Conservation (phyloP, 768 basidiomycete genomes). For the Chlorophyllum brunneum region DNA sequence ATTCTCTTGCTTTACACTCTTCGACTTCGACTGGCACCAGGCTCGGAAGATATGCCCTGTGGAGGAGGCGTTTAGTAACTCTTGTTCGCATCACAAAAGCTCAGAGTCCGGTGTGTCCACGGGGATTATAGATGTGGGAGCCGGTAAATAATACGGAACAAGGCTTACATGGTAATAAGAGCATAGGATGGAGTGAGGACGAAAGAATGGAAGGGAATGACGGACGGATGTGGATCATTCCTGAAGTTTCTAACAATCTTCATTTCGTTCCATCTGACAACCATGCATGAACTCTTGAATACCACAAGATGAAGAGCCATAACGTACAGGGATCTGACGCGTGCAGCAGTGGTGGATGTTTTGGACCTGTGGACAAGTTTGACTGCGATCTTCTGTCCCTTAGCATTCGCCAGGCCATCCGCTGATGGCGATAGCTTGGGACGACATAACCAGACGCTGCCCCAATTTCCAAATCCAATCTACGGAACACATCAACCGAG, state of each 20-base stretch:
- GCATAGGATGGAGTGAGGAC: slow-evolving; percentile 90
- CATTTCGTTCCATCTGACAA: slow-evolving; percentile 91
- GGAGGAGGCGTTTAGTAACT: slow-evolving; percentile 8
- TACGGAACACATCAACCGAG: slow-evolving; percentile 24
- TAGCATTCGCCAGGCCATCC: slow-evolving; percentile 32
- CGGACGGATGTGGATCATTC: slow-evolving; percentile 83
- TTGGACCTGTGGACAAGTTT: slow-evolving; percentile 92
- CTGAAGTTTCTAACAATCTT: slow-evolving; percentile 87
- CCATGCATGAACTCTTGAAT: too few relatives aligned
- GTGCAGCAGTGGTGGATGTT: slow-evolving; percentile 80
- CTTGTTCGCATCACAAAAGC: too few relatives aligned
- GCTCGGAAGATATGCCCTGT: slow-evolving; percentile 82
- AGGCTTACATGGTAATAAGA: slow-evolving; percentile 83
- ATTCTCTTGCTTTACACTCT: slow-evolving; percentile 70
- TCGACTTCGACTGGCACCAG: slow-evolving; percentile 87
- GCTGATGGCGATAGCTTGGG: slow-evolving; percentile 46
- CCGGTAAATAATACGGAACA: not conserved
- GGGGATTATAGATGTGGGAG: not conserved
- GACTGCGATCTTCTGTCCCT: slow-evolving; percentile 70
- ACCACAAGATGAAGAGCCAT: not conserved
- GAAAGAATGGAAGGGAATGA: slow-evolving; percentile 92
- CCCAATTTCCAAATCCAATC: slow-evolving; percentile 94
- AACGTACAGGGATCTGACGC: slow-evolving; percentile 82
- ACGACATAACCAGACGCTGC: slow-evolving; percentile 79
- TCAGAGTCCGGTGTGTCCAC: too few relatives aligned